These are phyloP conservation scores for Phytophthora agathidicida DNA, from an alignment of 352 stramenopile genomes.

Conservation along the genomic window DNA sequence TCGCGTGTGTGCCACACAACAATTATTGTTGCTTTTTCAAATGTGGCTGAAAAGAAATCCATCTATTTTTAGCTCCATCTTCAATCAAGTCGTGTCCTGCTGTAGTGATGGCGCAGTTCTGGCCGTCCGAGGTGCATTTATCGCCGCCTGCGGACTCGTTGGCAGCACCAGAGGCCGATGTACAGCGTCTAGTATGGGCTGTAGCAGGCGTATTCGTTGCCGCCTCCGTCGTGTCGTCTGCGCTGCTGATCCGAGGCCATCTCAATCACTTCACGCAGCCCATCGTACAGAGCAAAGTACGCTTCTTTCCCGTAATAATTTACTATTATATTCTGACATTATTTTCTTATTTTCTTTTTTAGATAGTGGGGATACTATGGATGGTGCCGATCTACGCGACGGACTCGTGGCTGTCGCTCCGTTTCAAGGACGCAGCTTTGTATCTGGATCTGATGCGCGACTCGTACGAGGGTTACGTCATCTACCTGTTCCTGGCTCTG, in stretches of 20 bases:
- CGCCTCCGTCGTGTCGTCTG: conserved; percentile 84
- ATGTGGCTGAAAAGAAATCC: too few species aligned
- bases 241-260: conserved; percentile 93
- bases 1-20: conserved; percentile 9
- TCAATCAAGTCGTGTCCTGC: conserved; percentile 6
- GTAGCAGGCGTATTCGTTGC: conserved; percentile 93
- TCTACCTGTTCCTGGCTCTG: conserved; percentile 97
- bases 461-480: conserved; percentile 98
- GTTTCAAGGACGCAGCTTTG: conserved; percentile 93
- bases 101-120: conserved; percentile 22
- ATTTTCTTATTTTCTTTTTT: conserved; percentile 25
- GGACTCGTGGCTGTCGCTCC: conserved; percentile 96
- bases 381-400: conserved; percentile 99
- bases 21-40: background rate
- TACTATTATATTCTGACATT: conserved; percentile 16
- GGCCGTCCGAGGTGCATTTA: conserved; percentile 20
- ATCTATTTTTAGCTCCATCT: conserved; percentile 16
- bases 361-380: conserved; percentile 98
- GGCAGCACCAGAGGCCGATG: conserved; percentile 50
- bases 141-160: conserved; percentile 25
- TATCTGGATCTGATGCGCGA: conserved; percentile 96
- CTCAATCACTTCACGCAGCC: conserved; percentile 92
- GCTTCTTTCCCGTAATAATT: background rate
- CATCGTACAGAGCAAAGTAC: conserved; percentile 95
- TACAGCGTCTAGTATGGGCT: conserved; percentile 79